These are phyloP conservation scores for Fusarium temperatum DNA, from an alignment of 2,329 filamentous ascomycete species.

Conservation along the genomic window DNA sequence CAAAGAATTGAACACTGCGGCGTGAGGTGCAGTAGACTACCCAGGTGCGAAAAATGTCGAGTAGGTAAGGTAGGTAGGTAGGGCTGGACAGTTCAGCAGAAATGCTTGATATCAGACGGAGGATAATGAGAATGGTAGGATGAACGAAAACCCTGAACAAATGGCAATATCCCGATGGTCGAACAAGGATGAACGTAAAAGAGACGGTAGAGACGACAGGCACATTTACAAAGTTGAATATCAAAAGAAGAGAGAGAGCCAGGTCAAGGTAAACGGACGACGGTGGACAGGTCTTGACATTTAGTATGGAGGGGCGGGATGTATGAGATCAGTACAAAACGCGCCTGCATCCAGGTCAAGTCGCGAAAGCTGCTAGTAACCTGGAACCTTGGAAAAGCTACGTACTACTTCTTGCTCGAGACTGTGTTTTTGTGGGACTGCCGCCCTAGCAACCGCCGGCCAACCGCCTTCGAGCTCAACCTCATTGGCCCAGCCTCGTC, in stretches of 20 bases:
- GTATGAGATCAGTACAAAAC: slow-evolving; percentile 36
- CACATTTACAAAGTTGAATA: neutral
- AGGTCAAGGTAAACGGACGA: slow-evolving; percentile 15
- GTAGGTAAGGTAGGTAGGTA: neutral
- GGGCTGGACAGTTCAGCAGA: slow-evolving; percentile 1
- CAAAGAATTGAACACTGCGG: slow-evolving; percentile 13
- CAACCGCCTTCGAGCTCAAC: slow-evolving; percentile 54
- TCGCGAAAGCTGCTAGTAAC: slow-evolving; percentile 20
- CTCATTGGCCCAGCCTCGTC: slow-evolving; percentile 53
- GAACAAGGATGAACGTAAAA: slow-evolving; percentile 29
- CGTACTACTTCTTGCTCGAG: slow-evolving; percentile 17
- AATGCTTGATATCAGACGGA: neutral
- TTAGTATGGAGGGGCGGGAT: slow-evolving; percentile 39
- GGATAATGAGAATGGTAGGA: slow-evolving; percentile 11
- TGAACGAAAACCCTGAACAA: neutral
- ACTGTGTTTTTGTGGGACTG: slow-evolving; percentile 18
- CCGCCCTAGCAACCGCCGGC: slow-evolving; percentile 55
- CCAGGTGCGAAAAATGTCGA: slow-evolving; percentile 1
- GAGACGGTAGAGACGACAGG: slow-evolving; percentile 23
- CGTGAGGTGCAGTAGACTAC: slow-evolving; percentile 8
- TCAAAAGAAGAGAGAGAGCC: slow-evolving; percentile 26
- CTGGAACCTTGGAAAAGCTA: slow-evolving; percentile 22
- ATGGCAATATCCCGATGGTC: slow-evolving; percentile 1
- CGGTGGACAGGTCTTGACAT: slow-evolving; percentile 23
- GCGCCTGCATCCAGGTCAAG: slow-evolving; percentile 32